Conservation (phyloP, 75 land plant species). For the Selaginella moellendorffii region DNA sequence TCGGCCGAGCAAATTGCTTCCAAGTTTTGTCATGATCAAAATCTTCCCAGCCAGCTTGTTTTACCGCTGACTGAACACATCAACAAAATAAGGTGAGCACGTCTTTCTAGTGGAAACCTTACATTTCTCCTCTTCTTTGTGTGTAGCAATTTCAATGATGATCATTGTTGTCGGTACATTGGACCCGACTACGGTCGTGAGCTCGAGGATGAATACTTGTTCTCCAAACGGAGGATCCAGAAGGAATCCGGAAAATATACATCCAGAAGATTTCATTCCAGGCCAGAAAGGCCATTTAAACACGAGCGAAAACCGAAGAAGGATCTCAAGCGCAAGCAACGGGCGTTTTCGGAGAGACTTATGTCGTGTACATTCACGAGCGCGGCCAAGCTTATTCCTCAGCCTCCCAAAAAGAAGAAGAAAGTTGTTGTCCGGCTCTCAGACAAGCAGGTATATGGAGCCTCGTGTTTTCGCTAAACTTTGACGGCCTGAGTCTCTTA, state of each 20-base stretch:
- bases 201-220: background rate
- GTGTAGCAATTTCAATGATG: background rate
- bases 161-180: background rate
- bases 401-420: background rate
- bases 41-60: conserved; percentile 24
- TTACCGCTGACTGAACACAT: conserved; percentile 29
- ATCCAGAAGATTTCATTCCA: background rate
- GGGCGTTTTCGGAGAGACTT: background rate
- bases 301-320: background rate
- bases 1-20: conserved; percentile 26
- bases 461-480: too few relatives aligned
- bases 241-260: too few relatives aligned
- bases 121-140: background rate
- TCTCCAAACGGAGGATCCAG: background rate
- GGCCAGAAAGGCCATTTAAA: background rate
- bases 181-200: background rate
- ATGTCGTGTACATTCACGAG: background rate
- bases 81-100: conserved; percentile 20
- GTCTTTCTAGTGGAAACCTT: background rate
- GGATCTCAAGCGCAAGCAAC: background rate
- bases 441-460: background rate
- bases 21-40: conserved; percentile 22
- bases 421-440: background rate
- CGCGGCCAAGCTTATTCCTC: background rate
- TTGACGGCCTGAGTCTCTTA: too few relatives aligned